Evolutionary conservation across 345 rosid genomes (phyloP).

Genomic region (Cardamine occulta): DNA sequence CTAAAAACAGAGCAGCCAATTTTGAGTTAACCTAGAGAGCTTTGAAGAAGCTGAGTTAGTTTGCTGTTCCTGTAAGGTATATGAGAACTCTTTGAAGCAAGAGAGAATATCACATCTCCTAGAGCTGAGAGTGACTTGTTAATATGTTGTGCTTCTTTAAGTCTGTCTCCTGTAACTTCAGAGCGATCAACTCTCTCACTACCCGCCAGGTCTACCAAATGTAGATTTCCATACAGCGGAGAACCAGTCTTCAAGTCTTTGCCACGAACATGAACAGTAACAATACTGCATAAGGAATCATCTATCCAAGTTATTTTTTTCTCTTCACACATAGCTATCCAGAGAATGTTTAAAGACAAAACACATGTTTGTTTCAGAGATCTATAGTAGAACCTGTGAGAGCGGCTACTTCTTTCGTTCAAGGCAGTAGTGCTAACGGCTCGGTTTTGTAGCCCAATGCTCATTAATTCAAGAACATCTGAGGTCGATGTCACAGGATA

Average conservation of each 20-base stretch:
- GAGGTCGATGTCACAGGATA: constrained; percentile 66
- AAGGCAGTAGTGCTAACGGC: constrained; percentile 78
- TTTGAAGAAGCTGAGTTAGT: constrained; percentile 92
- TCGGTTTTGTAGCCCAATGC: constrained; percentile 77
- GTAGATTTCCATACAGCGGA: constrained; percentile 71
- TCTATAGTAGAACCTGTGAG: constrained; percentile 70
- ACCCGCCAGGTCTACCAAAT: constrained; percentile 95
- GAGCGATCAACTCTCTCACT: constrained; percentile 94
- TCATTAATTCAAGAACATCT: constrained; percentile 80
- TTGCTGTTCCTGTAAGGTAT: constrained; percentile 97
- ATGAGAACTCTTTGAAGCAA: constrained; percentile 87
- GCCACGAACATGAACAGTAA: constrained; percentile 83
- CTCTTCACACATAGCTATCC: background rate
- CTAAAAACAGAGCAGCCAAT: background rate
- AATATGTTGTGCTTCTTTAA: constrained; percentile 88
- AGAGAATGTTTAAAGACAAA: constrained; percentile 2
- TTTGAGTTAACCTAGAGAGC: constrained; percentile 65
- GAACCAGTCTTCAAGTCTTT: constrained; percentile 65
- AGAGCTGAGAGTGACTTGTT: constrained; percentile 93
- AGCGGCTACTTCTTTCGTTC: constrained; percentile 83
- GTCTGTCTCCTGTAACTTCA: constrained; percentile 92
- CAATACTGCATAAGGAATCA: constrained; percentile 56
- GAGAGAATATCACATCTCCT: constrained; percentile 91
- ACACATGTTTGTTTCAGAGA: constrained; percentile 22
- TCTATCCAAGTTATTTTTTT: constrained; percentile 12